These are phyloP conservation scores for Cyberlindnera saturnus DNA, from an alignment of 805 yeast genomes.

Conservation along the genomic window DNA sequence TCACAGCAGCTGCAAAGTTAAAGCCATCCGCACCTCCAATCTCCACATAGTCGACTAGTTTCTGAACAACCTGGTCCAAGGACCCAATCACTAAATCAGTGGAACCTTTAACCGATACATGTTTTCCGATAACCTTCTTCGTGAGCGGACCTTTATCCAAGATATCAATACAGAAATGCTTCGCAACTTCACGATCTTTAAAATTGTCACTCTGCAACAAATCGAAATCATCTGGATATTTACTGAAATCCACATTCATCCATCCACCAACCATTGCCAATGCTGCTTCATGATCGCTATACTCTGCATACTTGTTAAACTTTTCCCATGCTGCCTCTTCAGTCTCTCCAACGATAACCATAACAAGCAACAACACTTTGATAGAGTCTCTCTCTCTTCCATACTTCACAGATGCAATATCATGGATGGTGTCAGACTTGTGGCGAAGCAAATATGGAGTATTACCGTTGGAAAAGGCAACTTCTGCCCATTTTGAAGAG, in stretches of 20 bases:
- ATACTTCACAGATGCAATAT: conserved; percentile 28
- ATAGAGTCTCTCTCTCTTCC: conserved; percentile 32
- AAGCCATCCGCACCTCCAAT: conserved; percentile 38
- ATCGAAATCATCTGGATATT: conserved; percentile 32
- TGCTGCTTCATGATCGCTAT: conserved; percentile 38
- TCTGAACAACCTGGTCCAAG: conserved; percentile 32
- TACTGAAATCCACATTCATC: conserved; percentile 36
- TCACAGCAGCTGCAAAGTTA: conserved; percentile 30
- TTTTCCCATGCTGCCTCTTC: conserved; percentile 36
- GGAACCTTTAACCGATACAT: conserved; percentile 20
- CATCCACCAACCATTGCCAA: conserved; percentile 40
- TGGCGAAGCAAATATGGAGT: conserved; percentile 26
- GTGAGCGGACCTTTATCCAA: conserved; percentile 25
- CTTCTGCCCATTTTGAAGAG: conserved; percentile 40
- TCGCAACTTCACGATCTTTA: conserved; percentile 27
- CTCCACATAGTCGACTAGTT: conserved; percentile 32
- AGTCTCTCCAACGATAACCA: conserved; percentile 34
- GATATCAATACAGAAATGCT: conserved; percentile 10
- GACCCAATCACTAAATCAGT: conserved; percentile 29
- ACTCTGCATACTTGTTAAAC: conserved; percentile 25
- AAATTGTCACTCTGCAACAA: conserved; percentile 26
- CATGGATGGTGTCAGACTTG: conserved; percentile 27
- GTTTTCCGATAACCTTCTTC: conserved; percentile 22
- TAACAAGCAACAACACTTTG: conserved; percentile 33
- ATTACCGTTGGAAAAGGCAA: conserved; percentile 32